A percentile compares a stretch with the other conserved stretches of the same genome.
These are phyloP conservation scores for Tolypocladium album DNA, from an alignment of 2,329 filamentous ascomycete species.

Conservation along the genomic window DNA sequence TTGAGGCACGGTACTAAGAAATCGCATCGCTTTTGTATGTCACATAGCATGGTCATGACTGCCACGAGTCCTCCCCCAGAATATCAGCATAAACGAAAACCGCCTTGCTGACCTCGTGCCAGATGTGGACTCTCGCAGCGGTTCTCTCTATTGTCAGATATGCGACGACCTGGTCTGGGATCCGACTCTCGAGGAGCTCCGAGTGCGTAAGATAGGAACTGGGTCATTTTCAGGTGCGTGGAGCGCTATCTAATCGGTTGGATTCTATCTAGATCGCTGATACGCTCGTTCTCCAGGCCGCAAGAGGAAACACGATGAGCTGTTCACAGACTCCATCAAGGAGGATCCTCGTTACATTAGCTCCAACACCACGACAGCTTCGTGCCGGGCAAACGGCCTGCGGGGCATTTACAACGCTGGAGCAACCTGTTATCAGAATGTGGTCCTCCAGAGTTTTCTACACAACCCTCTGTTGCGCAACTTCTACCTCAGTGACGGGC, in stretches of 20 bases:
- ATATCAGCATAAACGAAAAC: background rate
- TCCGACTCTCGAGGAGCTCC: constrained; percentile 65
- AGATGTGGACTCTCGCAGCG: constrained; percentile 71
- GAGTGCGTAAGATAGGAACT: constrained; percentile 58
- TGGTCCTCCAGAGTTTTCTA: constrained; percentile 84
- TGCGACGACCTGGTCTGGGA: constrained; percentile 80
- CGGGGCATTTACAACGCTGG: constrained; percentile 94
- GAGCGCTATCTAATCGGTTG: background rate
- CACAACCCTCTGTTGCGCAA: constrained; percentile 88
- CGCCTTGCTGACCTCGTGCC: constrained; percentile 13
- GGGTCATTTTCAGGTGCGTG: constrained; percentile 52
- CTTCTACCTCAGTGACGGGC: constrained; percentile 86
- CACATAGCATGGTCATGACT: too few species aligned
- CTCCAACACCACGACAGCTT: constrained; percentile 66
- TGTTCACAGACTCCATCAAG: constrained; percentile 51
- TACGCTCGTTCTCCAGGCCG: constrained; percentile 33
- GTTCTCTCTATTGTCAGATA: constrained; percentile 68
- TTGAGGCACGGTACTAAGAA: constrained; percentile 58
- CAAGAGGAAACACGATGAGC: constrained; percentile 67
- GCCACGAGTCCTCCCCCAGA: background rate
- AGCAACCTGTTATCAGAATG: constrained; percentile 97
- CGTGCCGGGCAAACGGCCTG: constrained; percentile 78
- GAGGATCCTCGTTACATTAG: constrained; percentile 70
- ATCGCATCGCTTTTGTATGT: constrained; percentile 61
- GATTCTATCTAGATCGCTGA: constrained; percentile 1